These are phyloP conservation scores for Colletotrichum sp. DNA, from an alignment of 2,329 filamentous ascomycete species.

Conservation along the genomic window DNA sequence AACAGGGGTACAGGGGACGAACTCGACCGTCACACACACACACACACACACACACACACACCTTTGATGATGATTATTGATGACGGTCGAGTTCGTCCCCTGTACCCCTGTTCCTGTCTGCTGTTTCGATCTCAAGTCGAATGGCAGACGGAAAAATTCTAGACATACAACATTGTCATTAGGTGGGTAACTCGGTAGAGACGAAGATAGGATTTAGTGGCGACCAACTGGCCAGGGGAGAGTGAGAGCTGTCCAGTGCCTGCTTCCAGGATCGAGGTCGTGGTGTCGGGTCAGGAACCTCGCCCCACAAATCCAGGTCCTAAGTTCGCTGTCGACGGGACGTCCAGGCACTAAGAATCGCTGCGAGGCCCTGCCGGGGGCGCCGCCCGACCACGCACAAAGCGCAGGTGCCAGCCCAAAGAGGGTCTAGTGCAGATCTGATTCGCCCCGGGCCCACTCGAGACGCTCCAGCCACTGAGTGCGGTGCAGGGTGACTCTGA, in stretches of 20 bases:
- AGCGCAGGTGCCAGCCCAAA: not conserved
- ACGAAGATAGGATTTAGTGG: not conserved
- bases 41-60: not conserved
- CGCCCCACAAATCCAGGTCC: not conserved
- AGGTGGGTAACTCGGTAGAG: not conserved
- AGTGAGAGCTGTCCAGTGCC: not conserved
- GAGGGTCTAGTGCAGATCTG: not conserved
- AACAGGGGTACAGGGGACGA: too few relatives aligned
- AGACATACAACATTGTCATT: not conserved
- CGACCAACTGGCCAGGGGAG: not conserved
- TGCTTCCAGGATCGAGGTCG: not conserved
- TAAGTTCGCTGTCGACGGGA: not conserved
- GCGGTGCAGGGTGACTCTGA: not conserved
- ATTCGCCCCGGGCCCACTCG: not conserved
- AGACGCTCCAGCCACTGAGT: not conserved
- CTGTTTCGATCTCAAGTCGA: not conserved
- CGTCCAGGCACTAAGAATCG: not conserved
- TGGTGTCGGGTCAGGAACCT: not conserved
- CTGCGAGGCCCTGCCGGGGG: not conserved
- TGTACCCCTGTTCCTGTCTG: not conserved
- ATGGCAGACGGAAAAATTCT: not conserved
- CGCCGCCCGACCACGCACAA: not conserved
- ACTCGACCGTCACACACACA: not conserved
- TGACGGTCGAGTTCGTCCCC: not conserved
- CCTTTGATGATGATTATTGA: not conserved